Base-by-base conservation (phyloP, 495 filamentous ascomycete species). In the Penicillium coffeae region DNA sequence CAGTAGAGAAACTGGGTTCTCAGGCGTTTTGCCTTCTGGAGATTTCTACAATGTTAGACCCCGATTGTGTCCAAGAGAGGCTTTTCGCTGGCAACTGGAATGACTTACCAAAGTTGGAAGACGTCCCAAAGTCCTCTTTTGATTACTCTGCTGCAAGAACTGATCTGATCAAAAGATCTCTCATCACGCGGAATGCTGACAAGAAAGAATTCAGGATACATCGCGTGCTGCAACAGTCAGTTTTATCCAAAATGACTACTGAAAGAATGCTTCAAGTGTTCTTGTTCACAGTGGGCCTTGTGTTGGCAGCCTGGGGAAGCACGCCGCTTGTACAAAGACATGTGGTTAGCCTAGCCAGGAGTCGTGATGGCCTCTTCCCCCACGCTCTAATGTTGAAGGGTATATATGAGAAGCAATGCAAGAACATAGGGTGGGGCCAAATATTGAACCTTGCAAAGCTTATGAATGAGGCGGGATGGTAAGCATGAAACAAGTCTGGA, bases 41-140 rank as follows among this genome's bases (percentile, higher is more conserved):
- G 16, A 25, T 68, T 6, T 42, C 68, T 2, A 56, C 66, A 15
- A 59, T 71, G 8, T 38, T 74, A 1, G 66, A 71, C 18, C 58
- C 64, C 27, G 66, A 72, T 41, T 25, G 33, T 18, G 63, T 72
- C 16, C 53, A 45, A 27, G 62, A 69, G 39, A 44, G 55, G 1
- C 16, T 72, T 1, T 57, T 71, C 13, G 47, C 42, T 36, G 30
- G 3, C 55, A 40, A 20, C 38, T 16, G 8, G 51, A 35, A 37
- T 69, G 61, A 21, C 38, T 69, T n/a, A n/a, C n/a, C n/a, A n/a
- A n/a, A 1, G 44, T 63, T n/a, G 44, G 39, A 12, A 42, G 56
- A 62, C 21, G 53, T 40, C 27, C 33, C 41, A 10, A 8, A 3
- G 8, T 3, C 36, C 36, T 16, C n/a, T n/a, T n/a, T n/a, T n/a